These are phyloP conservation scores for Russula virescens DNA, from an alignment of 768 basidiomycete species.

Conservation along the genomic window DNA sequence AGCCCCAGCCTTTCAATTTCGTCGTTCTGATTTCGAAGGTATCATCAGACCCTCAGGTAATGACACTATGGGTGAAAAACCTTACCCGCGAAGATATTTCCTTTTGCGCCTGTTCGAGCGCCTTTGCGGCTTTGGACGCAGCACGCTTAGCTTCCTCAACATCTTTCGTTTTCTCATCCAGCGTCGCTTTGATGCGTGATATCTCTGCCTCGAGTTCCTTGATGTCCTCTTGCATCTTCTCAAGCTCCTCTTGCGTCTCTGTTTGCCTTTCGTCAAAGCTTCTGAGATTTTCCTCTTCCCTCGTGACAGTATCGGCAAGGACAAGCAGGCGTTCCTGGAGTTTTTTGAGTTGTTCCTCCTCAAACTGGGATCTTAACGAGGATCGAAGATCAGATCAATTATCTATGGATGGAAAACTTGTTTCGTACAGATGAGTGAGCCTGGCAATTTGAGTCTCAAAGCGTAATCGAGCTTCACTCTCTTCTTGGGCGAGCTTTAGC, in stretches of 20 bases:
- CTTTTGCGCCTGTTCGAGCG: constrained; percentile 82
- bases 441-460: constrained; percentile 85
- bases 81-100: constrained; percentile 76
- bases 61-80: constrained; percentile 23
- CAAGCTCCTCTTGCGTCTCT: constrained; percentile 54
- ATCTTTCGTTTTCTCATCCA: constrained; percentile 67
- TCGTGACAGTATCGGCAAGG: constrained; percentile 45
- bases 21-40: constrained; percentile 51
- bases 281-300: constrained; percentile 49
- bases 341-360: constrained; percentile 63
- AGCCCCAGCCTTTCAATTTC: constrained; percentile 84
- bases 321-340: constrained; percentile 57
- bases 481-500: constrained; percentile 81
- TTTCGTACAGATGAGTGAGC: constrained; percentile 72
- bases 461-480: constrained; percentile 74
- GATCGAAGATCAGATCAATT: constrained; percentile 1
- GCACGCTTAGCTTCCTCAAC: constrained; percentile 75
- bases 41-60: not conserved
- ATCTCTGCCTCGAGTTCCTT: constrained; percentile 56
- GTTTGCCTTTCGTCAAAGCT: constrained; percentile 52
- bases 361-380: constrained; percentile 71
- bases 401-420: not conserved
- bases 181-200: constrained; percentile 48
- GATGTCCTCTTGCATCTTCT: constrained; percentile 49
- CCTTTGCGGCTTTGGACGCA: constrained; percentile 62